Evolutionary conservation across 1,284 basidiomycete genomes (phyloP).

Genomic region (Laetiporus sulphureus): DNA sequence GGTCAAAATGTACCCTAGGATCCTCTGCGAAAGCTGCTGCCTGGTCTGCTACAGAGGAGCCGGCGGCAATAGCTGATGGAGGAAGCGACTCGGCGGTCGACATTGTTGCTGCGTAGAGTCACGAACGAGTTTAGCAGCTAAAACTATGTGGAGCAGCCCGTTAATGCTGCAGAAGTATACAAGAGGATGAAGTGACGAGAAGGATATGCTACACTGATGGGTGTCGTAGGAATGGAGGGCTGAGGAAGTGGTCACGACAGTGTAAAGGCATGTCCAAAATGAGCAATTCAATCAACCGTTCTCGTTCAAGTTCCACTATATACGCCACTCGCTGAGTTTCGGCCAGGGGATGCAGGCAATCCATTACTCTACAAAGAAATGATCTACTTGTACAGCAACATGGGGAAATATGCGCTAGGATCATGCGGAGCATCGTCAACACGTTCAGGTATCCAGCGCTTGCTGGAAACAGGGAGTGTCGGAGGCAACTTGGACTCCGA

Average conservation of each 20-base stretch:
- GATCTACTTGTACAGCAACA: slow-evolving; percentile 71
- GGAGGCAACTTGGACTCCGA: slow-evolving; percentile 68
- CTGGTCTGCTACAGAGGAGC: slow-evolving; percentile 46
- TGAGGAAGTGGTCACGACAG: background rate
- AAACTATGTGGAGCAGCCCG: no score
- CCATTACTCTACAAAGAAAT: slow-evolving; percentile 1
- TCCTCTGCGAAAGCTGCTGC: slow-evolving; percentile 69
- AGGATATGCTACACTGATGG: no score
- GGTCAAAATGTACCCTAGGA: slow-evolving; percentile 77
- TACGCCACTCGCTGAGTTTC: no score
- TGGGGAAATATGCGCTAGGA: slow-evolving; percentile 77
- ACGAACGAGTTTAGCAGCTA: no score
- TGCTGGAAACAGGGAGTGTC: slow-evolving; percentile 51
- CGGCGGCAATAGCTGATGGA: slow-evolving; percentile 39
- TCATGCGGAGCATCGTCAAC: slow-evolving; percentile 73
- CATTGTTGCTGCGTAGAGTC: slow-evolving; percentile 5
- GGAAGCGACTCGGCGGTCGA: slow-evolving; percentile 32
- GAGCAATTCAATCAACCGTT: background rate
- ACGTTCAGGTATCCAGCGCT: slow-evolving; percentile 64
- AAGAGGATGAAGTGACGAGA: no score
- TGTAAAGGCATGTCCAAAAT: background rate
- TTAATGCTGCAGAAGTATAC: no score
- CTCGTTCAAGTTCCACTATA: no score
- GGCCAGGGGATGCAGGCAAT: no score
- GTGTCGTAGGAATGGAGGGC: no score